phyloP scores from a whole-genome alignment of 495 filamentous ascomycete genomes.

The Xylaria intraflava region DNA sequence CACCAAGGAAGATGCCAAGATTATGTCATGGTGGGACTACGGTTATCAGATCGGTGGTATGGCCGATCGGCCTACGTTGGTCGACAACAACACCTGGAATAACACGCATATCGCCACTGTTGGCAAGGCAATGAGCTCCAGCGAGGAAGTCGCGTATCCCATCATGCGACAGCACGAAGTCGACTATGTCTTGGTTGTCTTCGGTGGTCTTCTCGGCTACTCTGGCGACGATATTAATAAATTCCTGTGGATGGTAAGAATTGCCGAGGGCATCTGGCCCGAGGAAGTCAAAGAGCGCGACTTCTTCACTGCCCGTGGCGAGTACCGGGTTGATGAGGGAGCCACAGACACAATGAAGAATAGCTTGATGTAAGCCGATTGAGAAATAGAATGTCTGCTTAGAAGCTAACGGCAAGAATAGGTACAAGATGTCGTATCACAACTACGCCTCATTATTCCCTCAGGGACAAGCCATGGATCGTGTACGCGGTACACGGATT shows the following conservation, averaged over 20 bases:
- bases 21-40: slow-evolving; percentile 99
- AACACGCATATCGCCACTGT: slow-evolving; percentile 99
- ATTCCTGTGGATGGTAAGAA: slow-evolving; percentile 99
- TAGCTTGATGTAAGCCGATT: slow-evolving; percentile 85
- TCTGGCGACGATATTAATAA: slow-evolving; percentile 99
- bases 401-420: slow-evolving; percentile 40
- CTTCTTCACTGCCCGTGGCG: slow-evolving; percentile 91
- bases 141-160: slow-evolving; percentile 96
- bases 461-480: slow-evolving; percentile 81
- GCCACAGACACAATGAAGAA: slow-evolving; percentile 99
- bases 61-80: slow-evolving; percentile 94
- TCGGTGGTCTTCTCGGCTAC: slow-evolving; percentile 93
- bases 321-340: slow-evolving; percentile 89
- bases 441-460: slow-evolving; percentile 94
- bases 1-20: slow-evolving; percentile 87
- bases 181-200: slow-evolving; percentile 95
- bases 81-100: slow-evolving; percentile 99
- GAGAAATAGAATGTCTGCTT: neutral
- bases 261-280: slow-evolving; percentile 98
- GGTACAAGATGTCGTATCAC: slow-evolving; percentile 99
- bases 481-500: slow-evolving; percentile 75
- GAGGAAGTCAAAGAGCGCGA: slow-evolving; percentile 96
- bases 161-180: slow-evolving; percentile 98
- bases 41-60: slow-evolving; percentile 99
- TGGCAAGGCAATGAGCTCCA: slow-evolving; percentile 96